A percentile compares a stretch with the other conserved stretches of the same genome.
phyloP scores from a whole-genome alignment of 2,329 filamentous ascomycete genomes.

The Mycosphaerelloides madeirae region DNA sequence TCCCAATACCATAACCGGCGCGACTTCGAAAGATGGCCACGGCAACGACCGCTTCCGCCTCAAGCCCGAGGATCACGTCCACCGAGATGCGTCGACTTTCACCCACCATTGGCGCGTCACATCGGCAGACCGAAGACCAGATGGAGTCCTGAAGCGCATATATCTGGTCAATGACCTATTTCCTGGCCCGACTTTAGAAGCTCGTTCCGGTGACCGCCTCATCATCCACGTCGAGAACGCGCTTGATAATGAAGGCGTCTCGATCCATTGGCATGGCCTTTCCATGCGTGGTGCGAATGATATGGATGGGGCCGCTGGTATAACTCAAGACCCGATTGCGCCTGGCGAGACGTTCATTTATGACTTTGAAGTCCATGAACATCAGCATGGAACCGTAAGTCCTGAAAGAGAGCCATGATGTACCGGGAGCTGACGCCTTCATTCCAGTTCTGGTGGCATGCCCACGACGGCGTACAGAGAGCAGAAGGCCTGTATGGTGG shows the following conservation, averaged over 20 bases:
- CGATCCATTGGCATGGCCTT: conserved; percentile 47
- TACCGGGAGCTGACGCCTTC: too few relatives aligned
- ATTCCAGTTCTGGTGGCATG: conserved; percentile 44
- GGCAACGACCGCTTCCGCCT: conserved; percentile 4
- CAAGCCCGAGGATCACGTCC: conserved; percentile 19
- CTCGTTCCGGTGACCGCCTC: conserved; percentile 44
- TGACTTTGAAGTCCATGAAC: conserved; percentile 24
- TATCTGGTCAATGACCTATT: conserved; percentile 51
- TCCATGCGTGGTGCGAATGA: conserved; percentile 20
- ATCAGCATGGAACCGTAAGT: conserved; percentile 37
- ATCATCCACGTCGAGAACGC: conserved; percentile 42
- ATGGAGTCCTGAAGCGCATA: conserved; percentile 49
- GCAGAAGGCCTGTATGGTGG: conserved; percentile 48
- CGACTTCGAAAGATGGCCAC: neutral
- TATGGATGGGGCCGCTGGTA: conserved; percentile 26
- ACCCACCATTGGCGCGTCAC: conserved; percentile 17
- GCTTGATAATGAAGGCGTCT: conserved; percentile 34
- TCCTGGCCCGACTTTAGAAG: conserved; percentile 49
- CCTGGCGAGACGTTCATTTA: conserved; percentile 35
- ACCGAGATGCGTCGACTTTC: conserved; percentile 15
- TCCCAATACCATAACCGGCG: neutral
- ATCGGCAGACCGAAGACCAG: conserved; percentile 24
- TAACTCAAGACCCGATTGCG: conserved; percentile 23
- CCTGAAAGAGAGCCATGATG: too few relatives aligned
- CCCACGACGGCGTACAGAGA: conserved; percentile 41